Evolutionary conservation across 2,329 filamentous ascomycete species (phyloP), one percentile per base, ranked within the genome.

Genomic region (Hymenoscyphus linearis): DNA sequence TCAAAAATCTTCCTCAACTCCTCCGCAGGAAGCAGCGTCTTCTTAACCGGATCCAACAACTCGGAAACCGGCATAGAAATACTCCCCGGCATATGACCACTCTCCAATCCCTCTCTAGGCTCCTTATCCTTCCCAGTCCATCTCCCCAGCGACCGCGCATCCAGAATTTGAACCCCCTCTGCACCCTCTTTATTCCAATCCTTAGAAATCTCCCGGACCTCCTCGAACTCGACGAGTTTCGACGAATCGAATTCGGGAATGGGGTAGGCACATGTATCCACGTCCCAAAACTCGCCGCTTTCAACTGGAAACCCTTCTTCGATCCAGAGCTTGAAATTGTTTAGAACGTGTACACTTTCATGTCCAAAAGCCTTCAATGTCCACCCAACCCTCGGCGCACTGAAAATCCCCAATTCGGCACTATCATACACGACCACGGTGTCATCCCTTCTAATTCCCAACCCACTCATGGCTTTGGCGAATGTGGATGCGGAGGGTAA

Each of bases 291-390:
- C 74, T 89, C 78, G 57, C 93, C 93, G n/a, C 85, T 86, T 77
- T 96, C 92, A 0, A 87, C 89, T 0, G 92, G 90, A 66, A 87
- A 84, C 1, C 90, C 91, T 71, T 96, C 82, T 36, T 93, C 89
- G 1, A 93, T 87, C 91, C 93, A 99, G n/a, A 90, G 77, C 74
- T 88, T 90, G 78, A 97, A 99, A 78, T 99, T 99, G 78, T 99
- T 96, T 60, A 99, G 78, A 18, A 99, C 77, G 74, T 97, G 92
- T 14, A 99, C 93, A 65, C 85, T 88, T 52, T 85, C 80, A 74
- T 99, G 95, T 1, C 95, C 95, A 74, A 98, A 98, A 36, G 91
- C 85, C 70, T 85, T 86, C 66, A 99, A 79, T 1, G 93, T 99
- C 95, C 95, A 99, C 61, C 87, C 93, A 0, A 96, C 93, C 50